A percentile compares a stretch with the other conserved stretches of the same genome.
These are phyloP conservation scores for Dimocarpus longan DNA, from an alignment of 345 rosid genomes.

Conservation along the genomic window DNA sequence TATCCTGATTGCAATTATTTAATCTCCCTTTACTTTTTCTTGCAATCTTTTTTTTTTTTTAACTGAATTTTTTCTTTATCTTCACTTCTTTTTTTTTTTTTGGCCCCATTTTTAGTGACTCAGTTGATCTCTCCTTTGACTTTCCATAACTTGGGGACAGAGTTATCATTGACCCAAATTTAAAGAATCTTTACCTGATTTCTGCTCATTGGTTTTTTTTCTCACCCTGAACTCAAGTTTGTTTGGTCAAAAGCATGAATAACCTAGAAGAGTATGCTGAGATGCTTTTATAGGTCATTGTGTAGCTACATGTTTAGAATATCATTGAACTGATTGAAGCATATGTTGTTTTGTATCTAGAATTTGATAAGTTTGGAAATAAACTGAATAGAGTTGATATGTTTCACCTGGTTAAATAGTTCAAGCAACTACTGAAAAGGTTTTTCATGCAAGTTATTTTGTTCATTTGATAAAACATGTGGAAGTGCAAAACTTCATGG, in stretches of 20 bases:
- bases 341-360: background rate
- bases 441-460: background rate
- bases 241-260: background rate
- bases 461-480: background rate
- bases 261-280: background rate
- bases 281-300: background rate
- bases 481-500: background rate
- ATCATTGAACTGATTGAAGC: background rate
- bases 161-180: background rate
- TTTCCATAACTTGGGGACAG: background rate
- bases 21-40: background rate
- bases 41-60: background rate
- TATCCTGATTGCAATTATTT: background rate
- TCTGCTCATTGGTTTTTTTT: background rate
- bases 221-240: background rate
- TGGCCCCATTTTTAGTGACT: background rate
- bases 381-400: background rate
- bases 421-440: background rate
- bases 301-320: background rate
- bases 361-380: background rate
- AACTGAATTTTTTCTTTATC: slow-evolving; percentile 1
- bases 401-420: background rate
- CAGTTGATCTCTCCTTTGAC: background rate
- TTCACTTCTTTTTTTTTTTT: background rate
- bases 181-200: background rate